Conservation (phyloP, 1,284 basidiomycete species). For the Phellopilus nigrolimitatus region DNA sequence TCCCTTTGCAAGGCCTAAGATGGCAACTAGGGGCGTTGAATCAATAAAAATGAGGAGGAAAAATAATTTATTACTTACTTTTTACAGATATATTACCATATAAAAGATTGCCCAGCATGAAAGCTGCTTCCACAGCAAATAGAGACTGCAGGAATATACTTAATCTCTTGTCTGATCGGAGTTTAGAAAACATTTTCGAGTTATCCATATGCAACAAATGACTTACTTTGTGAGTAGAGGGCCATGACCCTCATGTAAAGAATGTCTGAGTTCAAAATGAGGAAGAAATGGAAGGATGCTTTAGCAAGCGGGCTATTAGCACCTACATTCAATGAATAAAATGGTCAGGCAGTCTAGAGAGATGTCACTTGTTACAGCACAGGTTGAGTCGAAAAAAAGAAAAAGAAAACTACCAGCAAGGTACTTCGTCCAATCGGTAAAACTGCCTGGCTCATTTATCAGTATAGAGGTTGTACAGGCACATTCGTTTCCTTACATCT, state of each 20-base stretch:
- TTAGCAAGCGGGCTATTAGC: not conserved
- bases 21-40: not conserved
- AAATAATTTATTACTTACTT: not conserved
- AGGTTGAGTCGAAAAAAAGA: not conserved
- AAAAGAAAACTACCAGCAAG: not conserved
- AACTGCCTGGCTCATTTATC: not conserved
- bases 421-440: not conserved
- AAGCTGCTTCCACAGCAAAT: not conserved
- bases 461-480: not conserved
- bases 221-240: slow-evolving; percentile 3
- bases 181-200: not conserved
- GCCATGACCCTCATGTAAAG: slow-evolving; percentile 3
- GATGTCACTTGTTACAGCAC: too few relatives aligned
- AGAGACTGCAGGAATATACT: not conserved
- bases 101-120: not conserved
- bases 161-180: slow-evolving; percentile 1
- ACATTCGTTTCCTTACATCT: not conserved
- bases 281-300: not conserved
- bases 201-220: not conserved
- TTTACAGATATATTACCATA: not conserved
- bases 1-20: not conserved
- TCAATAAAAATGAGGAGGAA: not conserved
- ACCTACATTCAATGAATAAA: not conserved
- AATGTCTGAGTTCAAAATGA: slow-evolving; percentile 10
- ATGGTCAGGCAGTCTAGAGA: not conserved